phyloP scores from a whole-genome alignment of 345 rosid genomes.

The Turnera subulata region DNA sequence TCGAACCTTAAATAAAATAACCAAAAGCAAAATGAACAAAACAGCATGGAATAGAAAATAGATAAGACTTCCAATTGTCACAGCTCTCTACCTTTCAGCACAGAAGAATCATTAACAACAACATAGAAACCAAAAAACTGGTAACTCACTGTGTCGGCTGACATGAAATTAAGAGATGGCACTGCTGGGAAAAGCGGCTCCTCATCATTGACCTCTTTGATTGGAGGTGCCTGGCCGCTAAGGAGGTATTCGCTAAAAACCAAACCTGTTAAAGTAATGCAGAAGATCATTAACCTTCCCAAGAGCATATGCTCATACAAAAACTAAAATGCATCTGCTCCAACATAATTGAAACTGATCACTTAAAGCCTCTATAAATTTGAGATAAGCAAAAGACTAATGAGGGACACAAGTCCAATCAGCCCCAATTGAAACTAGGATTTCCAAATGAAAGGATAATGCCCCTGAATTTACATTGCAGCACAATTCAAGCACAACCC shows the following conservation, averaged over 20 bases:
- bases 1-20: constrained; percentile 32
- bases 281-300: no score
- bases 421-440: no score
- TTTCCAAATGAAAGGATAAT: no score
- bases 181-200: constrained; percentile 84
- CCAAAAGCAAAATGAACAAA: background rate
- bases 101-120: constrained; percentile 2
- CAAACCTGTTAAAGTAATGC: constrained; percentile 52
- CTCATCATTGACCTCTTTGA: constrained; percentile 91
- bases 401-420: no score
- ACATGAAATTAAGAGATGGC: constrained; percentile 36
- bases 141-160: constrained; percentile 32
- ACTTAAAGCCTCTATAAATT: no score
- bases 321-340: no score
- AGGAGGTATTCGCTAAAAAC: constrained; percentile 92
- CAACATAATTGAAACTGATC: no score
- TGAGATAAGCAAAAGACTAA: no score
- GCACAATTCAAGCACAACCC: no score
- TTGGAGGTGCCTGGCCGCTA: constrained; percentile 86
- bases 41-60: background rate
- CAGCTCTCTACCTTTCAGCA: background rate
- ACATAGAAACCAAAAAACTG: background rate
- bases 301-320: no score
- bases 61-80: background rate
- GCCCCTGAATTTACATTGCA: no score